Evolutionary conservation across 2,329 filamentous ascomycete genomes (phyloP).

Genomic region (Hypoxylon sp.): DNA sequence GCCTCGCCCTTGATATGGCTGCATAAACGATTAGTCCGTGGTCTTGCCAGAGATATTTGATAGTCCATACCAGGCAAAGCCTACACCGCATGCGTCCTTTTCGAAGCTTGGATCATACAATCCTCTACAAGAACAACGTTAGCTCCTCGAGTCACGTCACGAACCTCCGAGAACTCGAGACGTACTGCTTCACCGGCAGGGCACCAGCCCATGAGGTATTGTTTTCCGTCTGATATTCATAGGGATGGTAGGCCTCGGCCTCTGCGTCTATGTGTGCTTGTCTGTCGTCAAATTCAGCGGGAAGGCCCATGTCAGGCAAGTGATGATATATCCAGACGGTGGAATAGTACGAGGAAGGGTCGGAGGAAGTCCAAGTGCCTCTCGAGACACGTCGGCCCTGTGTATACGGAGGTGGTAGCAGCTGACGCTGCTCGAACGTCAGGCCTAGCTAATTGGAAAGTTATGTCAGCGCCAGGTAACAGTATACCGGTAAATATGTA

Average conservation of each 20-base stretch:
- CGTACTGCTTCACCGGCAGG: constrained; percentile 90
- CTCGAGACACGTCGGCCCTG: constrained; percentile 31
- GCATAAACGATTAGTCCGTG: constrained; percentile 26
- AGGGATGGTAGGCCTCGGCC: constrained; percentile 69
- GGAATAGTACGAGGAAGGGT: constrained; percentile 24
- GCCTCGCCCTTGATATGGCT: constrained; percentile 97
- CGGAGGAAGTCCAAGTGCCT: constrained; percentile 30
- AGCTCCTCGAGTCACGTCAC: constrained; percentile 15
- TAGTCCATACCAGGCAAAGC: constrained; percentile 84
- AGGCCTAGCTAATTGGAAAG: constrained; percentile 30
- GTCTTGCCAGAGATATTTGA: not conserved
- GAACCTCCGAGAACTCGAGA: constrained; percentile 18
- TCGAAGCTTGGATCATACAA: constrained; percentile 95
- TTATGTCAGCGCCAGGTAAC: constrained; percentile 30
- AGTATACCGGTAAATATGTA: constrained; percentile 20
- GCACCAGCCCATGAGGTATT: constrained; percentile 91
- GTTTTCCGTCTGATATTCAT: constrained; percentile 89
- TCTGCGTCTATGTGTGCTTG: constrained; percentile 67
- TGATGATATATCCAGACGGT: constrained; percentile 35
- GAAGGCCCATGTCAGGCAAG: constrained; percentile 74
- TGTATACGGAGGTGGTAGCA: constrained; percentile 36
- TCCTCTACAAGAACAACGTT: constrained; percentile 59
- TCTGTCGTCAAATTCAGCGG: constrained; percentile 73
- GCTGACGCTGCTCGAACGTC: constrained; percentile 42
- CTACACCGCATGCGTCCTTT: constrained; percentile 99